Percentiles rank a stretch among this genome's conserved stretches.
These are phyloP conservation scores for Russula griseocarnosa DNA, from an alignment of 768 basidiomycete genomes.

Conservation along the genomic window DNA sequence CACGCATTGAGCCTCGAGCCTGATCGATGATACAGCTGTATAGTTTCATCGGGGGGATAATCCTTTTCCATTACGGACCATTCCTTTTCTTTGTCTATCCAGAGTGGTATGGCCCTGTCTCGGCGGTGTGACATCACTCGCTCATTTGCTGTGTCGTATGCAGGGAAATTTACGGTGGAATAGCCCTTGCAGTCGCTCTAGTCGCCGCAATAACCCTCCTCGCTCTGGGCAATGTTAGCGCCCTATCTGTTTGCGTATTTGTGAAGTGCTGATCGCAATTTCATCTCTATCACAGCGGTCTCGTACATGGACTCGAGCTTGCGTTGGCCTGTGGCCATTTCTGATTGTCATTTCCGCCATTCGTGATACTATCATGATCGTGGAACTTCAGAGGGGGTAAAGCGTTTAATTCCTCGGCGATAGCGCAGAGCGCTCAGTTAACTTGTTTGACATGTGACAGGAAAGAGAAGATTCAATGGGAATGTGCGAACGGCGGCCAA, in stretches of 20 bases:
- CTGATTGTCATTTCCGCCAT: conserved; percentile 59
- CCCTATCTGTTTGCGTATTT: conserved; percentile 25
- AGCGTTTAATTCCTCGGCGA: conserved; percentile 34
- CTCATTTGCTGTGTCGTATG: conserved; percentile 8
- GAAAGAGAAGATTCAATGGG: conserved; percentile 66
- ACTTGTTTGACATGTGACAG: conserved; percentile 36
- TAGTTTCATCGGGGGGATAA: conserved; percentile 60
- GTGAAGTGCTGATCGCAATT: conserved; percentile 26
- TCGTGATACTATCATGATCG: conserved; percentile 68
- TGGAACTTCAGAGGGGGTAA: conserved; percentile 66
- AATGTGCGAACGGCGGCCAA: conserved; percentile 67
- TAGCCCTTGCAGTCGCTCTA: conserved; percentile 51
- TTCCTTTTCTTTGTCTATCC: conserved; percentile 61
- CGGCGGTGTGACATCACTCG: conserved; percentile 4
- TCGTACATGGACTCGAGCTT: conserved; percentile 61
- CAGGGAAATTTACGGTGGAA: conserved; percentile 69
- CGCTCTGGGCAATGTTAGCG: conserved; percentile 56
- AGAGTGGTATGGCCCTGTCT: conserved; percentile 49
- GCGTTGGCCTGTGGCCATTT: conserved; percentile 68
- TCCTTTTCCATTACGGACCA: conserved; percentile 57
- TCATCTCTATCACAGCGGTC: conserved; percentile 48
- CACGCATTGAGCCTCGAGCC: conserved; percentile 9
- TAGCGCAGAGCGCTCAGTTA: conserved; percentile 10
- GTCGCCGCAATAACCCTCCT: conserved; percentile 51
- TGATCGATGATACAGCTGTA: conserved; percentile 45